phyloP scores from a whole-genome alignment of 257 asterid species.

The Solanum chaucha region DNA sequence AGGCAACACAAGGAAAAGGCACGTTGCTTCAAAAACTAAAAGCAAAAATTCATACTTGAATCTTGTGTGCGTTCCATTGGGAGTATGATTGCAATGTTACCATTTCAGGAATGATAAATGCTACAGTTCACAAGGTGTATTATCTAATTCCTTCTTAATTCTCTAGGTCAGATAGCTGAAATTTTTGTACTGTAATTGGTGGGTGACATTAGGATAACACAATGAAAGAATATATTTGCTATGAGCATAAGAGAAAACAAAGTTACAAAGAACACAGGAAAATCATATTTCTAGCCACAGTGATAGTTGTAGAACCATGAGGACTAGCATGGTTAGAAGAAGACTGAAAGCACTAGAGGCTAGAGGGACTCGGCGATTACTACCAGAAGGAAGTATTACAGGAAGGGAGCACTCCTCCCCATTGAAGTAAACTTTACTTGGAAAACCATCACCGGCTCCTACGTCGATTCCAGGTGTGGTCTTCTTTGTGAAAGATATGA shows the following conservation, averaged over 20 bases:
- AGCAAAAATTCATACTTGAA: background rate
- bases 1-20: background rate
- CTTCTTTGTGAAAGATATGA: slow-evolving; percentile 55
- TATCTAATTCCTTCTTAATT: background rate
- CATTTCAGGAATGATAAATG: background rate
- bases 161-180: background rate
- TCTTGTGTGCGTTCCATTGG: background rate
- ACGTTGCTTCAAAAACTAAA: background rate
- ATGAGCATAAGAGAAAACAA: background rate
- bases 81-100: background rate
- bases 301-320: slow-evolving; percentile 1
- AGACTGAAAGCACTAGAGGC: slow-evolving; percentile 13
- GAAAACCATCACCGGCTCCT: slow-evolving; percentile 52
- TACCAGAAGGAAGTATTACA: slow-evolving; percentile 32
- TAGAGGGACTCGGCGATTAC: background rate
- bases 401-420: slow-evolving; percentile 79
- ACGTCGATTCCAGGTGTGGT: slow-evolving; percentile 36
- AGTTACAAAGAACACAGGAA: background rate
- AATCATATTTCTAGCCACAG: background rate
- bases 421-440: slow-evolving; percentile 59
- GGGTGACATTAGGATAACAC: background rate
- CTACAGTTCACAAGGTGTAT: background rate
- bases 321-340: slow-evolving; percentile 13
- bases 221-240: background rate
- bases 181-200: background rate